Base-by-base conservation (phyloP, 2,329 filamentous ascomycete genomes). In the Didymella glomerata region DNA sequence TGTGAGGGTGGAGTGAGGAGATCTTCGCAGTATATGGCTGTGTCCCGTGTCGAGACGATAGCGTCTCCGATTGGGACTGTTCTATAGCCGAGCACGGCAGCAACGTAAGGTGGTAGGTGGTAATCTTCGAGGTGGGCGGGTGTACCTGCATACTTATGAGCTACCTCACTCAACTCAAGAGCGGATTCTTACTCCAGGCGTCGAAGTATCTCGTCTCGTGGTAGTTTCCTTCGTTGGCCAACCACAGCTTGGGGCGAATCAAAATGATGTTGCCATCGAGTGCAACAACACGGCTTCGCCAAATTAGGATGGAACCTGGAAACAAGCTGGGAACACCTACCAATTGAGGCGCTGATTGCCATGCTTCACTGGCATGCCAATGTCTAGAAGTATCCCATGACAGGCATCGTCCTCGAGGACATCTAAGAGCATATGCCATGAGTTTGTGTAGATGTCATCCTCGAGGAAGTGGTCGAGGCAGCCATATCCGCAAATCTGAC, bases 211-310 rank as follows among this genome's bases (percentile, higher is more conserved):
- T 61, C 62, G 70, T 70, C 65, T 82, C 80, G 8, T 79, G 73
- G 52, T 77, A 81, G 65, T 81, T 90, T 2, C 89, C 89, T 73
- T 91, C 88, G 61, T 90, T 89, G 46, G 89, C 89, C 7, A 92
- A 82, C 68, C 82, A 87, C 64, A 91, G 81, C 76, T 92, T 92
- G 0, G 90, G 89, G 11, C 90, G 81, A 57, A 94, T 88, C 56
- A 89, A 80, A 18, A 93, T 77, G n/a, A 93, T 87, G 76, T 88
- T 86, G 49, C 86, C 83, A 65, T 93, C 85, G 53, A 86, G 81
- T 60, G 81, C 80, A 60, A 90, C 83, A 16, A 48, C 10, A 3
- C 45, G 45, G 25, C 45, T 48, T 27, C 9, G n/a, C 8, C 3
- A 18, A 34, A 14, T 48, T 34, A 48, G n/a, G 14, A 6, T 8